Base-by-base conservation (phyloP, 2,329 filamentous ascomycete genomes). In the Fusarium pseudoanthophilum region DNA sequence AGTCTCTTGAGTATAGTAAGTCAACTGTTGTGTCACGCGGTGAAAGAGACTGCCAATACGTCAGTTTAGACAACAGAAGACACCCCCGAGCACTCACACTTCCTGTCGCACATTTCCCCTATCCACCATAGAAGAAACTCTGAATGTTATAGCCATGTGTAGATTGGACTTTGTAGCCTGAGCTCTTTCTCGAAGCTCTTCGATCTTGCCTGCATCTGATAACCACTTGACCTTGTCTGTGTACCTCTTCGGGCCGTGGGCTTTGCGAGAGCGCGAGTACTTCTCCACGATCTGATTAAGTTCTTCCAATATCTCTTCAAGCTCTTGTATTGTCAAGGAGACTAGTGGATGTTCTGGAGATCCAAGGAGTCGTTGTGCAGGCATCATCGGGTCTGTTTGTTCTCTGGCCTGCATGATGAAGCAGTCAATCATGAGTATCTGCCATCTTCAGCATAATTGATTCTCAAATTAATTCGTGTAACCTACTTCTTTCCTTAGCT, bases 381-480 rank as follows among this genome's bases (percentile, higher is more conserved):
- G 42, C 14, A 36, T 39, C 9, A 21, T 36, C 0, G 42, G 56
- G 3, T 21, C 40, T 4, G 58, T 55, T 3, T 58, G 53, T 1
- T 56, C 49, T 36, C 28, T 66, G 5, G 71, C 70, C 1, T 63
- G 48, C 10, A 40, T 9, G 0, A 73, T 64, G 20, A 73, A 67
- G 14, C 5, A 61, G 7, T 73, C 58, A 0, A 73, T 73, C 30
- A 60, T 73, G 10, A 64, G 32, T 3, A 73, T 58, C 66, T 73
- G 1, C 1, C 7, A 3, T 14, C 1, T 3, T 73, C 5, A 73
- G 45, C 6, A 5, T 1, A 7, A 1, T 1, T 0, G 10, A 1
- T 28, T 46, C 4, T 16, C 4, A 14, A 8, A 1, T 45, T 10
- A 4, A 26, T 26, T 26, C 0, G 0, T 26, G 0, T 0, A 45